Percentiles rank a stretch among this genome's conserved stretches.
Conservation (phyloP, 805 yeast species). For the Vanderwaltozyma yarrowii region DNA sequence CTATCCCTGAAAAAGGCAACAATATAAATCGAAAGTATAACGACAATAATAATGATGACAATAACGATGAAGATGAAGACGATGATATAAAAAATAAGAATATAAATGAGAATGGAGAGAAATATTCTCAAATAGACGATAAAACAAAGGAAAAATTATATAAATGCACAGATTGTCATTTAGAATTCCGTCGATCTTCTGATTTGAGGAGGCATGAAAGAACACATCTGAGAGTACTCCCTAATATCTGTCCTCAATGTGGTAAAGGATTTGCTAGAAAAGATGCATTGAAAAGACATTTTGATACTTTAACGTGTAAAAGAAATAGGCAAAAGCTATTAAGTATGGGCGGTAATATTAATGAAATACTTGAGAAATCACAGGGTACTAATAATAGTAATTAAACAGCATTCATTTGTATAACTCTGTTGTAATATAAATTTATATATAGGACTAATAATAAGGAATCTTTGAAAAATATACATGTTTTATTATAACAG, state of each 20-base stretch:
- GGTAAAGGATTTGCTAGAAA: conserved; percentile 77
- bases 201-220: conserved; percentile 68
- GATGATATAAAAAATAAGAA: neutral
- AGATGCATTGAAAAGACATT: conserved; percentile 69
- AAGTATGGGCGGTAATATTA: conserved; percentile 26
- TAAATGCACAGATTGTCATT: conserved; percentile 46
- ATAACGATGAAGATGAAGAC: neutral
- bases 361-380: conserved; percentile 17
- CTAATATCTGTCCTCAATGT: conserved; percentile 64
- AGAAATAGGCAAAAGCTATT: conserved; percentile 50
- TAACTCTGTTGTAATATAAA: too few relatives aligned
- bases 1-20: too few relatives aligned
- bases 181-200: conserved; percentile 54
- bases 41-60: neutral
- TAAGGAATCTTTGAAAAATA: too few relatives aligned
- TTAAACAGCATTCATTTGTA: too few relatives aligned
- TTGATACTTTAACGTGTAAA: conserved; percentile 63
- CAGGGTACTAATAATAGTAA: too few relatives aligned
- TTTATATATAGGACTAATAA: too few relatives aligned
- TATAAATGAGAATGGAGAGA: neutral
- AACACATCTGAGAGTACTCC: conserved; percentile 58
- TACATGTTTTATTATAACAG: too few relatives aligned
- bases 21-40: too few relatives aligned
- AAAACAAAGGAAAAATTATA: conserved; percentile 31
- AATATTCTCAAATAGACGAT: too few relatives aligned